Evolutionary conservation across 805 yeast species (phyloP).

Genomic region (Ogataea siamensis): DNA sequence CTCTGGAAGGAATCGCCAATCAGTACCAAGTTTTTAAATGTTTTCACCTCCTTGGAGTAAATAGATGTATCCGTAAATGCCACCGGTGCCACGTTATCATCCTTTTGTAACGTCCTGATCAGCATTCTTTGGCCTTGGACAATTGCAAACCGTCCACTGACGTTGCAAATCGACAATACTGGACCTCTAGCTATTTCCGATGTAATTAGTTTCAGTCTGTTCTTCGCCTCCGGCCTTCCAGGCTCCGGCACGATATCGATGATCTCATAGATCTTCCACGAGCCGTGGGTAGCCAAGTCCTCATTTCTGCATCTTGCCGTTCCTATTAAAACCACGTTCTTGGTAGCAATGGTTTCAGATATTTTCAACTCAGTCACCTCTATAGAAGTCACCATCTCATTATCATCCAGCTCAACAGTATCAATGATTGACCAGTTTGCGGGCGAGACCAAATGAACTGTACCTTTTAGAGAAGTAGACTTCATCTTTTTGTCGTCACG

Average conservation of each 20-base stretch:
- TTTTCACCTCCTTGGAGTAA: constrained; percentile 73
- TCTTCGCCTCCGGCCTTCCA: constrained; percentile 78
- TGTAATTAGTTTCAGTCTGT: constrained; percentile 68
- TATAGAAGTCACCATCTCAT: constrained; percentile 61
- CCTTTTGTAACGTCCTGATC: constrained; percentile 73
- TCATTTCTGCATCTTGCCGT: constrained; percentile 74
- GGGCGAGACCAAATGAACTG: constrained; percentile 67
- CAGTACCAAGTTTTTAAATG: constrained; percentile 77
- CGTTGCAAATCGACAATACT: constrained; percentile 70
- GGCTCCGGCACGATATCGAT: constrained; percentile 88
- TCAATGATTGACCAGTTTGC: constrained; percentile 76
- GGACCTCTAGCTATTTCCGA: constrained; percentile 82
- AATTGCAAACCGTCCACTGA: constrained; percentile 78
- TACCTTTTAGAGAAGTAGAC: constrained; percentile 59
- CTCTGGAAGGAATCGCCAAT: constrained; percentile 80
- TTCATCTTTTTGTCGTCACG: constrained; percentile 43
- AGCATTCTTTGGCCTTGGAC: constrained; percentile 84
- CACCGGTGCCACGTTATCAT: constrained; percentile 84
- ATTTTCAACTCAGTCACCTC: constrained; percentile 49
- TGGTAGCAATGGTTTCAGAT: constrained; percentile 32
- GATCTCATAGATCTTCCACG: constrained; percentile 69
- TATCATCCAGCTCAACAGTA: constrained; percentile 58
- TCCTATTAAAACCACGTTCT: constrained; percentile 76
- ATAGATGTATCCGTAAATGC: constrained; percentile 89
- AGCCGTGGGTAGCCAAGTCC: constrained; percentile 77